These are phyloP conservation scores for Castanopsis chinensis DNA, from an alignment of 306 rosid genomes.

Conservation along the genomic window DNA sequence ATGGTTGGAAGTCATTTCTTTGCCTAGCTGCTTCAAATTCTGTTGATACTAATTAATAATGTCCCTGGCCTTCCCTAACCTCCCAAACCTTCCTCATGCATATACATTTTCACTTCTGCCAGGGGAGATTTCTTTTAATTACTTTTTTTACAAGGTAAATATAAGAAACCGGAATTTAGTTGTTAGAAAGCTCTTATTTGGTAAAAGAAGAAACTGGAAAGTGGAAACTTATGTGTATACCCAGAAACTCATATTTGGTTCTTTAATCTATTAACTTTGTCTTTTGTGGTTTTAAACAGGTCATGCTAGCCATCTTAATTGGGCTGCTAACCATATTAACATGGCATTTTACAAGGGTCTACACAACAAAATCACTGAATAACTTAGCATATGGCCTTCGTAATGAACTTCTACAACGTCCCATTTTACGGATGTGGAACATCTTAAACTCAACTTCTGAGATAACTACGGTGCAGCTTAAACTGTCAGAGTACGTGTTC, in stretches of 20 bases:
- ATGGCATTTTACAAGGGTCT: conserved; percentile 95
- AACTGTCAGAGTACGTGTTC: conserved; percentile 78
- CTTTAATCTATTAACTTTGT: neutral
- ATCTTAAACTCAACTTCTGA: conserved; percentile 91
- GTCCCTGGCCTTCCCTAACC: neutral
- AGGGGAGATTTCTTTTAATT: neutral
- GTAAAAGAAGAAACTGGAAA: neutral
- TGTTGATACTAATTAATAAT: neutral
- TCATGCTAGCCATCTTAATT: conserved; percentile 92
- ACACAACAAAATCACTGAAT: conserved; percentile 72
- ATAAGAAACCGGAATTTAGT: no score
- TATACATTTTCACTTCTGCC: no score
- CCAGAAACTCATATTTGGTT: conserved; percentile 4
- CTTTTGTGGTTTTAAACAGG: conserved; percentile 44
- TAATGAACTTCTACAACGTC: conserved; percentile 90
- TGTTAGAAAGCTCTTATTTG: neutral
- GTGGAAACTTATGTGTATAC: neutral
- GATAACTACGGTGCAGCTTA: conserved; percentile 88
- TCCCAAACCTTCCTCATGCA: no score
- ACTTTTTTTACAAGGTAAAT: neutral
- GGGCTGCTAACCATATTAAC: conserved; percentile 89
- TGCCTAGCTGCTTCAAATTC: neutral
- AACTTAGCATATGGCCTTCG: conserved; percentile 93
- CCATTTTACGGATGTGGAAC: conserved; percentile 92
- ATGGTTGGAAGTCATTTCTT: neutral